Percentiles rank a stretch among this genome's conserved stretches.
These are phyloP conservation scores for Aschersonia sp. DNA, from an alignment of 2,329 filamentous ascomycete species.

Conservation along the genomic window DNA sequence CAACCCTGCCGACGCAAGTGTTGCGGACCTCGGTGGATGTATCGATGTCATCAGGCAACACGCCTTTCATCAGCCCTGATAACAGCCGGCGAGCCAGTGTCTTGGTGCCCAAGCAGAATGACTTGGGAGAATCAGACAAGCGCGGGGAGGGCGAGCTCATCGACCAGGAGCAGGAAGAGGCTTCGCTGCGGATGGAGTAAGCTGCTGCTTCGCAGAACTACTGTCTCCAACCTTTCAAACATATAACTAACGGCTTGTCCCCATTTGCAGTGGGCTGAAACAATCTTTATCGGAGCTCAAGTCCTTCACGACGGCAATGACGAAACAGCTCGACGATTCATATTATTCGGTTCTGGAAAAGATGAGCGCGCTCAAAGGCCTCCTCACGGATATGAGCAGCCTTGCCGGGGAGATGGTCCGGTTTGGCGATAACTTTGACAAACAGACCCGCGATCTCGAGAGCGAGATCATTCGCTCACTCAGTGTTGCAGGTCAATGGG, in stretches of 20 bases:
- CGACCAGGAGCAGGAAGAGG: conserved; percentile 20
- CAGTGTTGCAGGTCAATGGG: conserved; percentile 44
- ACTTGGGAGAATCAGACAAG: conserved; percentile 29
- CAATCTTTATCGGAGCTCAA: conserved; percentile 39
- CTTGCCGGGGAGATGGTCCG: conserved; percentile 47
- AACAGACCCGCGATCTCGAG: conserved; percentile 43
- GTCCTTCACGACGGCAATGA: conserved; percentile 45
- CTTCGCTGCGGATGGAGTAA: conserved; percentile 17
- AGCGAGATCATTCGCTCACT: conserved; percentile 47
- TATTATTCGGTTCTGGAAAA: conserved; percentile 64
- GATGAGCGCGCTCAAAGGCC: conserved; percentile 47
- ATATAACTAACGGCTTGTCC: not conserved
- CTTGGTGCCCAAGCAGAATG: conserved; percentile 16
- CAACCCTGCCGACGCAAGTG: conserved; percentile 9
- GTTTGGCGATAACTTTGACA: conserved; percentile 42
- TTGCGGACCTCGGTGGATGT: conserved; percentile 28
- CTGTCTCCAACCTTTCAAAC: not conserved
- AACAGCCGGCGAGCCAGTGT: conserved; percentile 29
- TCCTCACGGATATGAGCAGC: conserved; percentile 49
- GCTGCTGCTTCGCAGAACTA: conserved; percentile 4
- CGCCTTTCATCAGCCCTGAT: conserved; percentile 26
- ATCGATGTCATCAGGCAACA: conserved; percentile 28
- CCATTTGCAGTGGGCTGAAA: conserved; percentile 29
- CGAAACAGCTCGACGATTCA: conserved; percentile 53
- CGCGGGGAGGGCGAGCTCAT: conserved; percentile 23